Conservation (phyloP, 129 eudicot species). For the Escallonia herrerae region DNA sequence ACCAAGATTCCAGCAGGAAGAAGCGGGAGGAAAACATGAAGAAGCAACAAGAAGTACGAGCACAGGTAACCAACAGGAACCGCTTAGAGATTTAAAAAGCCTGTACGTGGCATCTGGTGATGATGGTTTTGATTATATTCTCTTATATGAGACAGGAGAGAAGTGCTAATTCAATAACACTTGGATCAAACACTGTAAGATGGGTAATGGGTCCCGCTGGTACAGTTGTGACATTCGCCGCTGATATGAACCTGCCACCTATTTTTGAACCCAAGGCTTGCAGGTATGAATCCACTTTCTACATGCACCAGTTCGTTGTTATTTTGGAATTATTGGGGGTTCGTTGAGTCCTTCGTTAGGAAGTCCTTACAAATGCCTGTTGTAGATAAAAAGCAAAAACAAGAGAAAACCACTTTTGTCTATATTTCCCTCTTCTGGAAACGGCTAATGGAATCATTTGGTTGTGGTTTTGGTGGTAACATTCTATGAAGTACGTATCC, state of each 20-base stretch:
- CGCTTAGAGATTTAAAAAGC: too few species aligned
- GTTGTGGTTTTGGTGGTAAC: too few species aligned
- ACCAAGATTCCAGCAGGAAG: conserved; percentile 90
- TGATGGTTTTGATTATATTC: neutral
- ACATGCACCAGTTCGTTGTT: neutral
- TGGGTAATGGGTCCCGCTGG: conserved; percentile 71
- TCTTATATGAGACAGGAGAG: conserved; percentile 46
- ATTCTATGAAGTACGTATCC: too few species aligned
- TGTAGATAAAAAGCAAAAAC: too few species aligned
- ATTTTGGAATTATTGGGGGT: too few species aligned
- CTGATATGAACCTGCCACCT: conserved; percentile 66
- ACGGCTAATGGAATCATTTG: too few species aligned
- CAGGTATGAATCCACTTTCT: conserved; percentile 37
- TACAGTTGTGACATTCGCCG: conserved; percentile 64
- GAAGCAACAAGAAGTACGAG: conserved; percentile 61
- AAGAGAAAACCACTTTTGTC: too few species aligned
- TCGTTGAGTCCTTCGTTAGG: too few species aligned
- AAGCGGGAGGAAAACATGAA: conserved; percentile 62
- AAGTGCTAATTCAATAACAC: conserved; percentile 36
- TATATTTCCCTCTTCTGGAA: too few species aligned
- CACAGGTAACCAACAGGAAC: conserved; percentile 37
- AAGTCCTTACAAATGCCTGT: too few species aligned
- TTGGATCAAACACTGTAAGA: conserved; percentile 58
- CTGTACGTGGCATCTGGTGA: too few species aligned
- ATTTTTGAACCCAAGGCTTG: conserved; percentile 45